A percentile compares a stretch with the other conserved stretches of the same genome.
Evolutionary conservation across 345 rosid genomes (phyloP).

Genomic region (Carallia brachiata): DNA sequence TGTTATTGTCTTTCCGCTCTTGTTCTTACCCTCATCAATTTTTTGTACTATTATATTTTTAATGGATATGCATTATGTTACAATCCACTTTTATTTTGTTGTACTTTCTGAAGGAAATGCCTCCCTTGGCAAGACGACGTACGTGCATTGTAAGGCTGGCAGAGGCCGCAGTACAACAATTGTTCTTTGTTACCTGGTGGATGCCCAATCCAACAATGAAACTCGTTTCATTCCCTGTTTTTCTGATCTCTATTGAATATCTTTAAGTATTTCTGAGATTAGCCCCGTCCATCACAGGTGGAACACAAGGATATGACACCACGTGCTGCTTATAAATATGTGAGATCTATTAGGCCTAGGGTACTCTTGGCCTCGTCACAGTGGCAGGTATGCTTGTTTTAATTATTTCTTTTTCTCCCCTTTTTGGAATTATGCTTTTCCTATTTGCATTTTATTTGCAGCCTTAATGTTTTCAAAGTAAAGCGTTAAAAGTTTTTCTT

Average conservation of each 20-base stretch:
- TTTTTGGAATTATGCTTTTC: neutral
- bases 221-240: no score
- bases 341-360: conserved; percentile 76
- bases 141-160: conserved; percentile 99
- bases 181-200: conserved; percentile 88
- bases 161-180: conserved; percentile 97
- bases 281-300: conserved; percentile 44
- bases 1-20: no score
- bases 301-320: conserved; percentile 79
- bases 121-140: conserved; percentile 53
- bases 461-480: no score
- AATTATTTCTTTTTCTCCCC: no score
- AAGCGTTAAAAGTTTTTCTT: no score
- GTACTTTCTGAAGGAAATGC: conserved; percentile 56
- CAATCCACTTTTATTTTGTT: no score
- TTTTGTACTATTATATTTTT: no score
- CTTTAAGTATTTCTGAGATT: neutral
- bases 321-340: conserved; percentile 62
- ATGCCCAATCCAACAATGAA: no score
- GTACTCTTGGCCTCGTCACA: conserved; percentile 80
- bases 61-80: no score
- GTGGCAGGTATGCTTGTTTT: conserved; percentile 57
- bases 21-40: no score
- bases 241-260: no score
- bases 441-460: no score